Base-by-base conservation (phyloP, 768 basidiomycete species). In the Suillus subalutaceus region DNA sequence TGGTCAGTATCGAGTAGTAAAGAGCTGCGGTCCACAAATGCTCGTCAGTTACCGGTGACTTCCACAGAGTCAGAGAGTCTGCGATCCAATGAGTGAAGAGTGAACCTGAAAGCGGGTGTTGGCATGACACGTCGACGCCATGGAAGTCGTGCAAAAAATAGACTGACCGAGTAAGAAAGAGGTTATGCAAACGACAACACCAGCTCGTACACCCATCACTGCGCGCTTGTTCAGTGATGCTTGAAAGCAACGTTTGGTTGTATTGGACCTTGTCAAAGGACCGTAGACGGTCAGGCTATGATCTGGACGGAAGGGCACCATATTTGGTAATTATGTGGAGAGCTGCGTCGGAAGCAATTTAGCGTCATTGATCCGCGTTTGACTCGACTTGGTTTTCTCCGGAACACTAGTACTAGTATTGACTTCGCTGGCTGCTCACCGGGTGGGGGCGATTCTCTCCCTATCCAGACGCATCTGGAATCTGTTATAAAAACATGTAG, bases 71-170 rank as follows among this genome's bases (percentile, higher is more conserved):
- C 62, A 93, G 80, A 1, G 92, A 94, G 82, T 95, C 93, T n/a
- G 93, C 93, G 68, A 93, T 94, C 93, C 93, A 95, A 74, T 95
- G 90, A 43, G 92, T 94, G 75, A 93, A 93, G 6, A 95, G 82
- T 56, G 90, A 81, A 61, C 93, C 93, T 94, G 75, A 60, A 18
- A 20, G 43, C 6, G 26, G 15, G 35, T 59, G 32, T 65, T 57
- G 32, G 23, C 15, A 59, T 40, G 41, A 18, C 53, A 55, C 32
- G 12, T 3, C 9, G 32, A 55, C 30, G n/a, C 44, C 8, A 32
- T 48, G 15, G 18, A 56, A 1, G 41, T 44, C 30, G 32, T 30
- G 6, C 32, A 48, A 32, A 68, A 56, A 65, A 52, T 67, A 9
- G 23, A 57, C 82, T 50, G 64, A 91, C 93, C 93, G 30, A 95